Base-by-base conservation (phyloP, 768 basidiomycete genomes). In the Xerocomellus intermedius region DNA sequence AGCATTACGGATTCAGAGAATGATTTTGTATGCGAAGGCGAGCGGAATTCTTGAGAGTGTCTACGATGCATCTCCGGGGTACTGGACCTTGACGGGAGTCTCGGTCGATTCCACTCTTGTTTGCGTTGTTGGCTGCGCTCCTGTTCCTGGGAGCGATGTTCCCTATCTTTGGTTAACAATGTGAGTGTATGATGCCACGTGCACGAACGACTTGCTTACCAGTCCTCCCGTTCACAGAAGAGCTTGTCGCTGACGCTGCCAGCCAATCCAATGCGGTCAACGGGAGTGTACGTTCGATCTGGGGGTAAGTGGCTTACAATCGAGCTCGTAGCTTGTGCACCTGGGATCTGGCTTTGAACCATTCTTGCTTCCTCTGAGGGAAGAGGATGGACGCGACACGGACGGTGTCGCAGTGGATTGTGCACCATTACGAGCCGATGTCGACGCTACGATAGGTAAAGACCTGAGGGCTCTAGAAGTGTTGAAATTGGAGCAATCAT, bases 51-150 rank as follows among this genome's bases (percentile, higher is more conserved):
- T 37, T 68, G 65, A 33, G 61, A 69, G 44, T 61, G 61, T 38
- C 52, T 67, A 59, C 49, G 71, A 43, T 63, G 61, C 39, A 56
- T 51, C 35, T 69, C 66, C 38, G 67, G 61, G 10, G 63, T 64
- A 44, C 35, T 43, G 33, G 75, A 61, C 22, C 59, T 46, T 45
- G 68, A 63, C n/a, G 58, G 54, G 8, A 56, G 41, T 42, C 64
- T 74, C 19, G 69, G 67, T 17, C 66, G 69, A 55, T 79, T 80
- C 83, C 82, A 78, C 42, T 74, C 74, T 44, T 75, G 75, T 63
- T 83, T 81, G 35, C 73, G 79, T 48, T 80, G 77, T 46, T 69
- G 74, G 39, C 57, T 56, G 14, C 47, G 70, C n/a, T 68, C 72
- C 21, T 67, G 67, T 43, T 66, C 68, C 13, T 60, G 60, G 26